Percentiles rank a stretch among this genome's conserved stretches.
Evolutionary conservation across 1,284 basidiomycete species (phyloP).

Genomic region (Singerocomus inundabilis): DNA sequence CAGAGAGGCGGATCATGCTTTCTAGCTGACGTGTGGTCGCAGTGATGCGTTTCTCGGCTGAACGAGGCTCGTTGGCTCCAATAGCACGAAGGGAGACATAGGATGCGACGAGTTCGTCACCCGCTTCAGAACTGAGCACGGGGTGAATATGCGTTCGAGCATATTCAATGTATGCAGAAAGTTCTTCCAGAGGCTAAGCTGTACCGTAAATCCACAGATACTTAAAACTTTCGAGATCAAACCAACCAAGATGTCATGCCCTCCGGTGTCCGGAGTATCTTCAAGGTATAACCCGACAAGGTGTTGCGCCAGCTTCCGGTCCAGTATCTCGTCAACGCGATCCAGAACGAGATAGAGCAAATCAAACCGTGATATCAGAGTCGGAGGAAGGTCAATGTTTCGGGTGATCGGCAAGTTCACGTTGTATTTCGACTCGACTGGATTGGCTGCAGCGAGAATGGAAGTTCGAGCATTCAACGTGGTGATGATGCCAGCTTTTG

Average conservation of each 20-base stretch:
- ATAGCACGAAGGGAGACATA: constrained; percentile 96
- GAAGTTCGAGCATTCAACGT: constrained; percentile 97
- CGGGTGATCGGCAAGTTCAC: constrained; percentile 82
- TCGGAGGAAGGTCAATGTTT: constrained; percentile 93
- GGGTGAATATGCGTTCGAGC: constrained; percentile 89
- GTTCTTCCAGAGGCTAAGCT: constrained; percentile 77
- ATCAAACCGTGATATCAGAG: constrained; percentile 97
- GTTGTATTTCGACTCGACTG: constrained; percentile 95
- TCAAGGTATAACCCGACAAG: constrained; percentile 93
- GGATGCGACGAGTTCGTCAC: constrained; percentile 78
- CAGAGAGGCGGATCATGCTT: constrained; percentile 96
- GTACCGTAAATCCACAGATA: constrained; percentile 1
- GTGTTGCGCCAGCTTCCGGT: constrained; percentile 91
- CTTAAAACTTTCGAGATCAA: not conserved
- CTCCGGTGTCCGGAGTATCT: constrained; percentile 66
- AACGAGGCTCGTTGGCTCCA: constrained; percentile 80
- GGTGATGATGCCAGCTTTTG: constrained; percentile 99
- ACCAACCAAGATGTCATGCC: constrained; percentile 77
- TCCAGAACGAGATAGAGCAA: constrained; percentile 97
- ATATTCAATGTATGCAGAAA: constrained; percentile 95
- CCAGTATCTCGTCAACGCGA: constrained; percentile 87
- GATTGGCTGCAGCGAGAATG: constrained; percentile 96
- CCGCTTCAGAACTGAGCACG: constrained; percentile 84
- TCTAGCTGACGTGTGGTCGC: constrained; percentile 98
- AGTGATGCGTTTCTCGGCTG: constrained; percentile 91